Base-by-base conservation (phyloP, 1,284 basidiomycete species). In the Xerocomus nothofagi region DNA sequence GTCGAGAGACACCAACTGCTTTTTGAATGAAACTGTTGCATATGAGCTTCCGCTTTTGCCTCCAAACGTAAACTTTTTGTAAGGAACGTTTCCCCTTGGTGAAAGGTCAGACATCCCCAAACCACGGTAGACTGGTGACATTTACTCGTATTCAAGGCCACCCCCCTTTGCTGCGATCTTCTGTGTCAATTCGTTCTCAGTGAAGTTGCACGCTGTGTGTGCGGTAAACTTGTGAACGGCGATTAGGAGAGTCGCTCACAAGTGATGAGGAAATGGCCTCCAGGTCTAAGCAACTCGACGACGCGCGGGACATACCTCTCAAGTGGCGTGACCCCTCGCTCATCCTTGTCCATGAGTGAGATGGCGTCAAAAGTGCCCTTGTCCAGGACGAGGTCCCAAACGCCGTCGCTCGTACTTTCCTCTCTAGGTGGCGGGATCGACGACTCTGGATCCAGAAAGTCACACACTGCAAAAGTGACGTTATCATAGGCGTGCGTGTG, bases 331-430 rank as follows among this genome's bases (percentile, higher is more conserved):
- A 60, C 65, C 11, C 82, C 87, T 30, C 71, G 59, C 15, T 73
- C 75, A 38, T 83, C 79, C 58, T 83, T 84, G 44, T 79, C 78
- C 44, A 81, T 84, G 37, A 96, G 73, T 0, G 91, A 88, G 51
- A 95, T 92, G 2, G 93, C 92, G 63, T 96, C 92, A 58, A 85
- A 91, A 0, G 92, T 93, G 26, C 88, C 87, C 66, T 91, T 91
- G 68, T 91, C 88, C 50, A 91, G 59, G 7, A 90, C 62, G 9
- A 89, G 66, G 60, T 87, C 83, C 87, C 88, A 90, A 26, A 59
- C 57, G 7, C 55, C 61, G 29, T 64, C 66, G 17, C 61, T 49
- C n/a, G 55, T 20, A 14, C 26, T 23, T 47, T 57, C 58, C 34
- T 47, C 58, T 46, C 66, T 62, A 12, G 57, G 54, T 3, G 69